Conservation (phyloP, 148 eudicot genomes). For the Chenopodium berlandieri region DNA sequence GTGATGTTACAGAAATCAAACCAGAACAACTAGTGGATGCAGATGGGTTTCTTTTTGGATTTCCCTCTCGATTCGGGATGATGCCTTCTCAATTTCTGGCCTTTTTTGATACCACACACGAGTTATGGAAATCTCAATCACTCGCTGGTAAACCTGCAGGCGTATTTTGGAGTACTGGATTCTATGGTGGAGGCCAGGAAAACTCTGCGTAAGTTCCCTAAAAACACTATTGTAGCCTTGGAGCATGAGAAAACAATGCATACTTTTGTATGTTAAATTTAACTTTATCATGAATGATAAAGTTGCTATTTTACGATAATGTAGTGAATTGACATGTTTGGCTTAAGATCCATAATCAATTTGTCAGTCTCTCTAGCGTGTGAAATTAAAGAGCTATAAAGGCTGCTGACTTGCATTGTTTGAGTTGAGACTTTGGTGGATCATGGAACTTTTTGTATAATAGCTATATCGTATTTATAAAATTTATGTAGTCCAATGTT, state of each 20-base stretch:
- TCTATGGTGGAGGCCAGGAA: slow-evolving; percentile 77
- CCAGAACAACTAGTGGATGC: slow-evolving; percentile 64
- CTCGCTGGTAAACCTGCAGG: slow-evolving; percentile 84
- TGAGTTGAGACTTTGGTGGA: neutral
- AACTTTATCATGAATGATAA: neutral
- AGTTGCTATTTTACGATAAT: neutral
- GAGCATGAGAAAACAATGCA: neutral
- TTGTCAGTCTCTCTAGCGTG: neutral
- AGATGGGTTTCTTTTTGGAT: slow-evolving; percentile 72
- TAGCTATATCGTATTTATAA: neutral
- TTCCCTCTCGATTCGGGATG: slow-evolving; percentile 73
- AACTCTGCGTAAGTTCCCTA: slow-evolving; percentile 53
- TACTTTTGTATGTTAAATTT: neutral
- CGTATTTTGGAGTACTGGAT: slow-evolving; percentile 76
- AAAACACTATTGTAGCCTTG: neutral
- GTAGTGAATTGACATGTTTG: neutral
- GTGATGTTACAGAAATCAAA: slow-evolving; percentile 52
- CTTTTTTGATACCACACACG: slow-evolving; percentile 56
- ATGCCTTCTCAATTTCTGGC: slow-evolving; percentile 70
- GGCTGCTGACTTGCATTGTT: neutral
- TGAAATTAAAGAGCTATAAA: neutral
- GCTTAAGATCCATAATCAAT: neutral
- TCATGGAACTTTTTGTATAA: neutral
- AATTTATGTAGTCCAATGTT: neutral
- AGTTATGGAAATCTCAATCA: slow-evolving; percentile 51